Percentiles rank a stretch among this genome's conserved stretches.
phyloP scores from a whole-genome alignment of 306 rosid genomes.

The Gastrolobium bilobum region DNA sequence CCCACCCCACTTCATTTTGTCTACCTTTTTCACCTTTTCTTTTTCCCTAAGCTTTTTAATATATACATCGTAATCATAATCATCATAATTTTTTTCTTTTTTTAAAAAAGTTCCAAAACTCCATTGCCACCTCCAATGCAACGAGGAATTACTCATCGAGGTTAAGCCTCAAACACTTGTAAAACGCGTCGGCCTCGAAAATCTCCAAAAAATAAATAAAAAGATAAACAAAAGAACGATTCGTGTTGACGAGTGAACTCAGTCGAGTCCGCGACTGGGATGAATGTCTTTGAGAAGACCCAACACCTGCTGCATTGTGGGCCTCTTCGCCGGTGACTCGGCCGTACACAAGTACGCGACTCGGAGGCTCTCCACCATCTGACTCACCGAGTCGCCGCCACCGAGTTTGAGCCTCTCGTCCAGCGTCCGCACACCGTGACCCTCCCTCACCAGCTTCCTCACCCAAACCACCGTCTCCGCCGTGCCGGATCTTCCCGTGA shows the following conservation, averaged over 20 bases:
- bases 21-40: conserved; percentile 13
- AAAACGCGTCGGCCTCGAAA: conserved; percentile 4
- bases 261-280: conserved; percentile 48
- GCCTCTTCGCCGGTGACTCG: conserved; percentile 87
- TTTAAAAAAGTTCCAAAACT: conserved; percentile 25
- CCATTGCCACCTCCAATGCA: conserved; percentile 10
- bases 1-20: conserved; percentile 42
- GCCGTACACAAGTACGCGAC: conserved; percentile 94
- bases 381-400: conserved; percentile 57
- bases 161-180: conserved; percentile 1
- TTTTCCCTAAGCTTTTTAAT: conserved; percentile 10
- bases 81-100: background rate
- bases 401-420: conserved; percentile 65
- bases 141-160: conserved; percentile 15
- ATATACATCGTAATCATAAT: conserved; percentile 41
- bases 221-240: background rate
- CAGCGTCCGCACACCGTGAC: conserved; percentile 58
- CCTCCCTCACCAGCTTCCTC: conserved; percentile 84
- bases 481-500: conserved; percentile 80
- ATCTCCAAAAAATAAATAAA: background rate
- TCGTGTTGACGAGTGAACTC: conserved; percentile 31
- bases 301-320: conserved; percentile 87
- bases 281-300: conserved; percentile 88
- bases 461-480: conserved; percentile 92
- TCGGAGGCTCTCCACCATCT: conserved; percentile 90